Evolutionary conservation across 139 green algal species (phyloP), one percentile per base, ranked within the genome.

Genomic region (Picochlorum costavermella): DNA sequence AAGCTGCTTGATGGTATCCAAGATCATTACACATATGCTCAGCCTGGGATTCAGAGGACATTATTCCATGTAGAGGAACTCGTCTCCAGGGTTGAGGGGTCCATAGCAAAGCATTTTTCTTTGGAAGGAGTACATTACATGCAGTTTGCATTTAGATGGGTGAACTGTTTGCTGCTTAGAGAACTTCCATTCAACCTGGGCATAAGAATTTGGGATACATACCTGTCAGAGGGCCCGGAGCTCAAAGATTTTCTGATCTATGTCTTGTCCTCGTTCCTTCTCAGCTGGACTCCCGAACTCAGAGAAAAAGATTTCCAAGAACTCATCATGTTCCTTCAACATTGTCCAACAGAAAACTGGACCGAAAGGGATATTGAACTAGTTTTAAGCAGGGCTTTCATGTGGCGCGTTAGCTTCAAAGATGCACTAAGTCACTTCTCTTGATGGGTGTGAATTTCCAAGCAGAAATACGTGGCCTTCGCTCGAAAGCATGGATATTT

Each of bases 91-190:
- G 77, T 86, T 30, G 68, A 88, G 33, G 74, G 75, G 53, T 62
- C 69, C 2, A 51, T 84, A 3, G 74, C 81, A 2, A 44, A 68
- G 29, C 89, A 95, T 67, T 65, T 98, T 45, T 86, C 94, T 50
- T 36, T 64, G 5, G 74, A 97, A 67, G 76, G 78, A 16, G 69
- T 98, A 9, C 86, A 98, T 73, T 96, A 95, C 64, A 88, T 98
- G 53, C 92, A 98, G 68, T 98, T 98, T 83, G 83, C 91, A 12
- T 96, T 96, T 72, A 76, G 92, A n/a, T 98, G 92, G 92, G 84
- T 96, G 44, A 98, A 98, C 73, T 98, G 92, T 80, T 81, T 98
- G 63, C 76, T 96, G 28, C 69, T 95, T 30, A 78, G 90, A 5
- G 90, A 96, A 75, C 11, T 95, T 25, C 88, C 91, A n/a, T 95